These are phyloP conservation scores for Ophiocordyceps sinensis DNA, from an alignment of 2,329 filamentous ascomycete genomes.

Conservation along the genomic window DNA sequence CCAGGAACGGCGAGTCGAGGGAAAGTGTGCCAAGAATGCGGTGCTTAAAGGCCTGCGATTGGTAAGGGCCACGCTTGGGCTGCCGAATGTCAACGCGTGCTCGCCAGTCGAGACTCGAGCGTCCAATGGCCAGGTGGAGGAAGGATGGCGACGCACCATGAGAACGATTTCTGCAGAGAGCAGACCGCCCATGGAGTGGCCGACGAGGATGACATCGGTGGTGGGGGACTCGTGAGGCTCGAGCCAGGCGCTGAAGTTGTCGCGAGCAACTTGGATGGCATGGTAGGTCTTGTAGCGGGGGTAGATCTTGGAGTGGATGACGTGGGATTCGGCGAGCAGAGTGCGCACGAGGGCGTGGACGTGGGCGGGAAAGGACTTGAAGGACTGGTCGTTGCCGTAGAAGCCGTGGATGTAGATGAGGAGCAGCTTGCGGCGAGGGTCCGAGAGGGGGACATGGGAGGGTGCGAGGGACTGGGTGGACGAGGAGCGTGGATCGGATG, in stretches of 20 bases:
- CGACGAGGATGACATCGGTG: conserved; percentile 70
- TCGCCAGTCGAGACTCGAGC: too few relatives aligned
- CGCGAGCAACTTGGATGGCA: conserved; percentile 56
- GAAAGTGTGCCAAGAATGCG: conserved; percentile 67
- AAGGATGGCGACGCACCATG: conserved; percentile 26
- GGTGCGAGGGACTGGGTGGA: conserved; percentile 30
- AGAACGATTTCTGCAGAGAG: conserved; percentile 67
- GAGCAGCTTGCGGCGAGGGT: conserved; percentile 44
- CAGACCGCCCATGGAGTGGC: conserved; percentile 83
- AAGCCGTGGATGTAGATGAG: conserved; percentile 83
- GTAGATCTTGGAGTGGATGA: conserved; percentile 77
- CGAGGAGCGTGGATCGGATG: conserved; percentile 30
- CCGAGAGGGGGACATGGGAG: conserved; percentile 4
- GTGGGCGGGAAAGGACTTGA: conserved; percentile 76
- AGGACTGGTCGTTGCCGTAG: conserved; percentile 77
- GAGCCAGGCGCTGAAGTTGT: conserved; percentile 76
- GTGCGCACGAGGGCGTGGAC: conserved; percentile 61
- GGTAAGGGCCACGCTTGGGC: conserved; percentile 19
- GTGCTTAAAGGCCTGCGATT: conserved; percentile 43
- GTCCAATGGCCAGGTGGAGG: not conserved
- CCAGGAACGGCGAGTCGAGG: conserved; percentile 76
- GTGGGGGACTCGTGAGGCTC: conserved; percentile 57
- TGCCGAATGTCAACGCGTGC: conserved; percentile 4
- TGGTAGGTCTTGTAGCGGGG: conserved; percentile 66
- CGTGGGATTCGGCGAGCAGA: conserved; percentile 55